Conservation (phyloP, 495 filamentous ascomycete species). For the Neurospora sp. region DNA sequence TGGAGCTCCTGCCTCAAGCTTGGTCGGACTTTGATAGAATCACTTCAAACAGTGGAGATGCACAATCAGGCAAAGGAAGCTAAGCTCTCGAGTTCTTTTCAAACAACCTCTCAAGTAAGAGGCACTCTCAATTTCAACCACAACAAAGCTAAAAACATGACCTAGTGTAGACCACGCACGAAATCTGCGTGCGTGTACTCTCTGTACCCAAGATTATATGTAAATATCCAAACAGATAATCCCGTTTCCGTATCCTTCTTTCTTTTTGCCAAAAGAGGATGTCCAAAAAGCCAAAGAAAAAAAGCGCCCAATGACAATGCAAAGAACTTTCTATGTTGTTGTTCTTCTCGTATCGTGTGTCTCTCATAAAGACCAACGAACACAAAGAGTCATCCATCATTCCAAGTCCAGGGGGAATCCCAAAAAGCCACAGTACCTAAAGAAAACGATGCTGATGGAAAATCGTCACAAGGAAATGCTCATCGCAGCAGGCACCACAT, state of each 20-base stretch:
- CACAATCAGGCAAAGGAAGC: not conserved
- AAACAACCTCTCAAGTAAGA: not conserved
- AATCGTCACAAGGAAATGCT: not conserved
- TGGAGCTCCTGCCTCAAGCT: not conserved
- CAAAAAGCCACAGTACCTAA: not conserved
- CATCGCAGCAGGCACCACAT: not conserved
- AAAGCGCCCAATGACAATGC: slow-evolving; percentile 8
- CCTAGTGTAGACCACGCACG: not conserved
- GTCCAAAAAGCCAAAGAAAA: not conserved
- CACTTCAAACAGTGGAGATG: not conserved
- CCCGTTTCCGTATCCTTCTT: not conserved
- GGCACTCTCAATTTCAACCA: not conserved
- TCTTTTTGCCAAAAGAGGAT: not conserved
- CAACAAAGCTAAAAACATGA: not conserved
- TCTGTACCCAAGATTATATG: not conserved
- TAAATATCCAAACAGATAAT: not conserved
- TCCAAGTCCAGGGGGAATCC: not conserved
- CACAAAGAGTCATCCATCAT: not conserved
- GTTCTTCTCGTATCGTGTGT: not conserved
- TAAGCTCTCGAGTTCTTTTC: not conserved
- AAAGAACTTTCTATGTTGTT: not conserved
- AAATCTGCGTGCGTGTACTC: not conserved
- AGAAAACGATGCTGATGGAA: not conserved
- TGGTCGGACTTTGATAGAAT: too few relatives aligned
- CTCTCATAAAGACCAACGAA: not conserved